Evolutionary conservation across 2,329 filamentous ascomycete genomes (phyloP).

Genomic region (Coleophoma cylindrospora): DNA sequence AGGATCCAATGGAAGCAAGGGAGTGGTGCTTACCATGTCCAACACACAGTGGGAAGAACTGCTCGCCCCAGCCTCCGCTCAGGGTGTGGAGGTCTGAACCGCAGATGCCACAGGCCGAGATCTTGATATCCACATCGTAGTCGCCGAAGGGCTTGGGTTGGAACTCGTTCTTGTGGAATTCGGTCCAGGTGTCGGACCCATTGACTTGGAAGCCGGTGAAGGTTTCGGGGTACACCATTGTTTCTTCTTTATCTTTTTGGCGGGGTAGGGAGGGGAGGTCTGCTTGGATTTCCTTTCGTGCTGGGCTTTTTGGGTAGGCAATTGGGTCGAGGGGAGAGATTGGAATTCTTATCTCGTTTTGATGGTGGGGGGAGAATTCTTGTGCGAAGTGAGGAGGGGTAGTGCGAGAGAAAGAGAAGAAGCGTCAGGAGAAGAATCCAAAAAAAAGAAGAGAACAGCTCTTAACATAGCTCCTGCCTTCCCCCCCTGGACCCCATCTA

Average conservation of each 20-base stretch:
- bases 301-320: too few relatives aligned
- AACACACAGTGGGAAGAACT: conserved; percentile 45
- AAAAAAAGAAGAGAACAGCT: not conserved
- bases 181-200: conserved; percentile 22
- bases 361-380: not conserved
- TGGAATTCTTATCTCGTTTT: too few relatives aligned
- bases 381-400: not conserved
- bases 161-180: conserved; percentile 48
- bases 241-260: not conserved
- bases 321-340: too few relatives aligned
- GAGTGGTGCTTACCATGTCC: conserved; percentile 35
- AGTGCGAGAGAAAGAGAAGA: not conserved
- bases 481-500: too few relatives aligned
- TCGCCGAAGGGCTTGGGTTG: conserved; percentile 82
- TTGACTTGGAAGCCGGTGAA: conserved; percentile 57
- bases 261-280: not conserved
- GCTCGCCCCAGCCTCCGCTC: conserved; percentile 49
- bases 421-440: not conserved
- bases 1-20: not conserved
- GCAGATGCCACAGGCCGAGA: conserved; percentile 75
- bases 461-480: not conserved
- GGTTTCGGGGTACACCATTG: conserved; percentile 45
- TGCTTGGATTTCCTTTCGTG: not conserved
- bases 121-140: conserved; percentile 82
- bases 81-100: conserved; percentile 69